phyloP scores from a whole-genome alignment of 305 asterid genomes.

The Fraxinus ornus region DNA sequence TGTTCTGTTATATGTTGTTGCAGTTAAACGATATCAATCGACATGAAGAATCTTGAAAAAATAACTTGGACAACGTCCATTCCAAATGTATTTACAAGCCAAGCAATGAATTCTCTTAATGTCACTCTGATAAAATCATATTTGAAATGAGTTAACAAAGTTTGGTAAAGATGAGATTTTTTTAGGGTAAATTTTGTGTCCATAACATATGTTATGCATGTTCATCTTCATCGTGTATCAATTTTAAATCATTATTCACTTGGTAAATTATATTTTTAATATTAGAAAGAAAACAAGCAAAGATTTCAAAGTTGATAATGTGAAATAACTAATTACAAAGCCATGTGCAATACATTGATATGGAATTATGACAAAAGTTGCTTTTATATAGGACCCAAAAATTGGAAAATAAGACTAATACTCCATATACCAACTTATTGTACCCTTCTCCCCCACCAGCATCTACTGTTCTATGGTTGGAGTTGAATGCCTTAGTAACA shows the following conservation, averaged over 20 bases:
- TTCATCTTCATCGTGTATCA: not conserved
- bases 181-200: not conserved
- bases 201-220: not conserved
- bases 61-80: not conserved
- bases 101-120: not conserved
- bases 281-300: not conserved
- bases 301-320: slow-evolving; percentile 9
- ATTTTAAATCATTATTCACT: not conserved
- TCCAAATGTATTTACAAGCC: not conserved
- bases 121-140: not conserved
- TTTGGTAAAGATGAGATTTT: not conserved
- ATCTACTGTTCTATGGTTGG: slow-evolving; percentile 25
- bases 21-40: not conserved
- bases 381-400: slow-evolving; percentile 24
- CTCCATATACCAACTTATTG: slow-evolving; percentile 2
- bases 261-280: not conserved
- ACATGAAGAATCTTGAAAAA: not conserved
- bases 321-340: slow-evolving; percentile 29
- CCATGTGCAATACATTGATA: slow-evolving; percentile 52
- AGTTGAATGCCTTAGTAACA: slow-evolving; percentile 27
- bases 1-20: not conserved
- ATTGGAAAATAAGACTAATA: not conserved
- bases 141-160: not conserved
- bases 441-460: slow-evolving; percentile 7
- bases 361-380: slow-evolving; percentile 48